These are phyloP conservation scores for Coffea humblotiana DNA, from an alignment of 305 asterid genomes.

Conservation along the genomic window DNA sequence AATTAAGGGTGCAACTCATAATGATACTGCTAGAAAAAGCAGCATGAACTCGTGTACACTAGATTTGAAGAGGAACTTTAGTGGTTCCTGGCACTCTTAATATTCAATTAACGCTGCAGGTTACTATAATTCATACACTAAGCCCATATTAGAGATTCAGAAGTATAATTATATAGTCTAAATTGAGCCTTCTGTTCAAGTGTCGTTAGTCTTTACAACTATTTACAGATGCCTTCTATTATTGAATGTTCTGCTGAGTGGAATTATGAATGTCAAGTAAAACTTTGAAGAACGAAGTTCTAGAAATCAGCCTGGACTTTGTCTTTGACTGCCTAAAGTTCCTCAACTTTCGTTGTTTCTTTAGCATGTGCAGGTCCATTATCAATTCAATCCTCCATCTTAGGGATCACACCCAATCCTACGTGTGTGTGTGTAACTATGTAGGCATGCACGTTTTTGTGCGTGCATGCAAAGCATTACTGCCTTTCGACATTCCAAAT, in stretches of 20 bases:
- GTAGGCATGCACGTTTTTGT: constrained; percentile 15
- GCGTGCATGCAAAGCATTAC: constrained; percentile 19
- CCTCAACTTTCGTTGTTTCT: constrained; percentile 33
- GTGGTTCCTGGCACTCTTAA: constrained; percentile 5
- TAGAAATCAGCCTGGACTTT: constrained; percentile 28
- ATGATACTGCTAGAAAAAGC: constrained; percentile 12
- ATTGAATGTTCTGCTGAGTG: constrained; percentile 33
- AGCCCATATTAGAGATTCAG: background rate
- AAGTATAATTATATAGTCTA: background rate
- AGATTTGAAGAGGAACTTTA: constrained; percentile 6
- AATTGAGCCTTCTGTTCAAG: constrained; percentile 14
- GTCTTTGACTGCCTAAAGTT: constrained; percentile 50
- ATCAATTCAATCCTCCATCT: constrained; percentile 22
- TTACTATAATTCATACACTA: constrained; percentile 3
- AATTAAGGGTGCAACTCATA: constrained; percentile 9
- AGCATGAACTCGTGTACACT: constrained; percentile 15
- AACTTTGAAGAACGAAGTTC: constrained; percentile 26
- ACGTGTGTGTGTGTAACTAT: background rate
- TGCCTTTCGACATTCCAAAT: background rate
- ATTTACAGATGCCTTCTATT: constrained; percentile 31
- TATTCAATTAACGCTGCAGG: constrained; percentile 8
- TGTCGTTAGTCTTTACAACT: constrained; percentile 34
- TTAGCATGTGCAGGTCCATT: constrained; percentile 36
- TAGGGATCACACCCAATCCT: constrained; percentile 15
- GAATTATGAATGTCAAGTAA: constrained; percentile 10